These are phyloP conservation scores for Malus fusca DNA, from an alignment of 306 rosid genomes.

Conservation along the genomic window DNA sequence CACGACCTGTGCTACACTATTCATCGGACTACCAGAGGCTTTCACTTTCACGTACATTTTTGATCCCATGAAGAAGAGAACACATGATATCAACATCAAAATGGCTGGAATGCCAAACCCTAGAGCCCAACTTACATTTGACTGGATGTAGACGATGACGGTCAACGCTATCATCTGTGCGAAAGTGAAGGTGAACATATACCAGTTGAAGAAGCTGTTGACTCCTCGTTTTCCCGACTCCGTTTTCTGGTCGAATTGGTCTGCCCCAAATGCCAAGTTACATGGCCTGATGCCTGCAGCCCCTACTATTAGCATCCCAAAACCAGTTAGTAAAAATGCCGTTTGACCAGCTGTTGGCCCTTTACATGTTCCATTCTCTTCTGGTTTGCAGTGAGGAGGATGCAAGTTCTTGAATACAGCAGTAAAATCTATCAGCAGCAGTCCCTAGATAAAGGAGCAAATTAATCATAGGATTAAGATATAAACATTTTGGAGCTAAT, in stretches of 20 bases:
- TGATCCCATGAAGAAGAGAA: constrained; percentile 54
- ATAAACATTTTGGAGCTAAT: background rate
- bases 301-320: constrained; percentile 51
- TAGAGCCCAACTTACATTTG: constrained; percentile 71
- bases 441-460: constrained; percentile 37
- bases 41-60: constrained; percentile 66
- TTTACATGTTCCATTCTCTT: constrained; percentile 34
- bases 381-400: constrained; percentile 53
- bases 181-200: constrained; percentile 60
- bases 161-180: constrained; percentile 64
- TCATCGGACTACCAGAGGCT: constrained; percentile 77
- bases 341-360: constrained; percentile 63
- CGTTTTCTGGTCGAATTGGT: constrained; percentile 73
- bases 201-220: constrained; percentile 93
- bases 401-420: constrained; percentile 60
- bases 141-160: constrained; percentile 60
- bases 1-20: constrained; percentile 61
- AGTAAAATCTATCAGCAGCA: constrained; percentile 62
- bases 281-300: constrained; percentile 85
- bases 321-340: constrained; percentile 49
- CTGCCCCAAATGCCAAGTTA: constrained; percentile 84
- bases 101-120: constrained; percentile 74
- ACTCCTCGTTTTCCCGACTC: constrained; percentile 74
- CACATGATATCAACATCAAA: constrained; percentile 59
- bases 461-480: constrained; percentile 13